A percentile compares a stretch with the other conserved stretches of the same genome.
Evolutionary conservation across 2,329 filamentous ascomycete genomes (phyloP).

Genomic region (Neoascochyta sp.): DNA sequence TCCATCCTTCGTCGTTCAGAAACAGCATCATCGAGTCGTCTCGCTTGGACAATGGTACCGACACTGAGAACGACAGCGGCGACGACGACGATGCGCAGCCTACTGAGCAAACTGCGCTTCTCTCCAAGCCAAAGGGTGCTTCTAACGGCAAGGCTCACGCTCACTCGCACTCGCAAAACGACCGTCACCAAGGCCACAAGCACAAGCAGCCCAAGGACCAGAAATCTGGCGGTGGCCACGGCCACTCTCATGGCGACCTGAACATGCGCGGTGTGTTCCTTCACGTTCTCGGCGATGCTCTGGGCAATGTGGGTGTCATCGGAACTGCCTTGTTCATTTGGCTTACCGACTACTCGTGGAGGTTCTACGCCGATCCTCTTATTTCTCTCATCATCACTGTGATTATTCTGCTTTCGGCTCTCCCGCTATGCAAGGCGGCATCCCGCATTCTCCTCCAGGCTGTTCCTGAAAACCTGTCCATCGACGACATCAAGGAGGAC

Average conservation of each 20-base stretch:
- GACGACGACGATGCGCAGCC: constrained; percentile 48
- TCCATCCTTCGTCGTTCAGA: constrained; percentile 85
- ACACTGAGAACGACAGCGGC: constrained; percentile 55
- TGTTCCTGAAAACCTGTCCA: constrained; percentile 80
- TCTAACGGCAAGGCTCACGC: constrained; percentile 9
- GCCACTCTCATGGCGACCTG: constrained; percentile 81
- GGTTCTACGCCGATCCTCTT: constrained; percentile 83
- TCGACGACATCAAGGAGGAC: constrained; percentile 88
- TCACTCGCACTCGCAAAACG: constrained; percentile 16
- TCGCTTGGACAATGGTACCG: constrained; percentile 54
- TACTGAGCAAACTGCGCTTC: constrained; percentile 37
- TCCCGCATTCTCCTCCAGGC: constrained; percentile 90
- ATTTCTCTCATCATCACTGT: constrained; percentile 93
- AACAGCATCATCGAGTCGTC: constrained; percentile 90
- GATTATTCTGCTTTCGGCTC: constrained; percentile 66
- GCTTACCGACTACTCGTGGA: constrained; percentile 76
- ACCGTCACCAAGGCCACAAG: constrained; percentile 67
- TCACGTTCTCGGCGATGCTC: constrained; percentile 72
- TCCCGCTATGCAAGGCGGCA: constrained; percentile 75
- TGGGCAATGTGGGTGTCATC: constrained; percentile 85
- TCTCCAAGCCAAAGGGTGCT: constrained; percentile 33
- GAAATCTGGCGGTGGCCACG: constrained; percentile 57
- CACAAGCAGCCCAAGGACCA: constrained; percentile 72
- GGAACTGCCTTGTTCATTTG: constrained; percentile 82
- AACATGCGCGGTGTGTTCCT: constrained; percentile 82